A percentile compares a stretch with the other conserved stretches of the same genome.
phyloP scores from a whole-genome alignment of 306 rosid genomes.

The Elaeagnus macrophylla region DNA sequence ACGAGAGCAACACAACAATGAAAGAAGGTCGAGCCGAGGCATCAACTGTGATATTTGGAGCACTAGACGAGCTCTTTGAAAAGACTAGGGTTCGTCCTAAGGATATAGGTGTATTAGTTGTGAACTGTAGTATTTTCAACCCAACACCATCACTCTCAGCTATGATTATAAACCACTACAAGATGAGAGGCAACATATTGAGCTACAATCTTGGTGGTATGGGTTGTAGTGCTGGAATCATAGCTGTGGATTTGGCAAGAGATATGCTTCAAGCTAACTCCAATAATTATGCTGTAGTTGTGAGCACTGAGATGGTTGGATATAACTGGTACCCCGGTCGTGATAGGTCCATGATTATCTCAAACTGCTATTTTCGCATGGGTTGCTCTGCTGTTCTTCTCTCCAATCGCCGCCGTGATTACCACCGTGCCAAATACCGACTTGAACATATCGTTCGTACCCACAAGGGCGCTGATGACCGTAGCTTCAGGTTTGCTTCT shows the following conservation, averaged over 20 bases:
- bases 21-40: constrained; percentile 92
- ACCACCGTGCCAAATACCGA: constrained; percentile 61
- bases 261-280: constrained; percentile 83
- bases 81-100: constrained; percentile 71
- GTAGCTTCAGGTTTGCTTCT: constrained; percentile 67
- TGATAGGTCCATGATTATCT: constrained; percentile 80
- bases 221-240: constrained; percentile 96
- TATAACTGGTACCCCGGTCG: constrained; percentile 86
- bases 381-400: constrained; percentile 86
- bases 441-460: constrained; percentile 91
- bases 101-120: constrained; percentile 73
- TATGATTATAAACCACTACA: constrained; percentile 93
- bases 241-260: constrained; percentile 68
- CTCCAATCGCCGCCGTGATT: constrained; percentile 85
- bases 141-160: constrained; percentile 95
- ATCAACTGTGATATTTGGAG: constrained; percentile 78
- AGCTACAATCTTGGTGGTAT: constrained; percentile 93
- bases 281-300: constrained; percentile 78
- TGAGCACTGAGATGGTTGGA: constrained; percentile 83
- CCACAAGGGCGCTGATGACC: constrained; percentile 90
- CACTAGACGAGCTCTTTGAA: constrained; percentile 82
- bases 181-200: constrained; percentile 89
- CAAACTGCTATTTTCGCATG: constrained; percentile 89
- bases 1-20: constrained; percentile 65
- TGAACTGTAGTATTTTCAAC: constrained; percentile 92